These are phyloP conservation scores for Lentinula guzmanii DNA, from an alignment of 768 basidiomycete species.

Conservation along the genomic window DNA sequence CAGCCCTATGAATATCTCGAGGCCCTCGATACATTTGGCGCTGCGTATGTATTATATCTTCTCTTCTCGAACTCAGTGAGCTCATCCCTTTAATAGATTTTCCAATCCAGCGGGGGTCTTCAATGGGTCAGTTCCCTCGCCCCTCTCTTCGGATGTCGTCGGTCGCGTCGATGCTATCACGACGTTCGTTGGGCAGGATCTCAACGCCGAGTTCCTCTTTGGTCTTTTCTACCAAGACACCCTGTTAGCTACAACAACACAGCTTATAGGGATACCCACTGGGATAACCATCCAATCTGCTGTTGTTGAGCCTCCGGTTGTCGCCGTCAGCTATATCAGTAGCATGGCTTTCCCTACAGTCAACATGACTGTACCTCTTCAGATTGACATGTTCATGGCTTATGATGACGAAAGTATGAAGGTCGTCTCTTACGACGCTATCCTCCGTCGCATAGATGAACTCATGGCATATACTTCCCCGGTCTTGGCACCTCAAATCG, in stretches of 20 bases:
- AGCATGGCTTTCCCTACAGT: conserved; percentile 1
- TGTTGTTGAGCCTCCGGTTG: conserved; percentile 5
- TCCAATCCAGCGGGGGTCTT: not conserved
- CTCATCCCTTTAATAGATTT: not conserved
- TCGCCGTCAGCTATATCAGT: conserved; percentile 1
- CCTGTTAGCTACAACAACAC: conserved; percentile 2
- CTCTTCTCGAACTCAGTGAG: not conserved
- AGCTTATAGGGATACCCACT: conserved; percentile 3
- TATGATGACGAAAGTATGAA: conserved; percentile 7
- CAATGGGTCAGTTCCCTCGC: not conserved
- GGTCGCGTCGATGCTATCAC: not conserved
- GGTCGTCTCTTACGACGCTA: conserved; percentile 5
- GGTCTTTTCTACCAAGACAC: conserved; percentile 1
- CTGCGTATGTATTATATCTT: not conserved
- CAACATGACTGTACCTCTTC: conserved; percentile 5
- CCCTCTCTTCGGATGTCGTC: not conserved
- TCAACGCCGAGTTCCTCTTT: conserved; percentile 5
- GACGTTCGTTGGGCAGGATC: conserved; percentile 2
- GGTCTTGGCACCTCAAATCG: conserved; percentile 3
- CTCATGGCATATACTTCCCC: not conserved
- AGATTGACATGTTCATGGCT: conserved; percentile 5
- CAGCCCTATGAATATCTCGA: not conserved
- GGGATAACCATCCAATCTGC: not conserved
- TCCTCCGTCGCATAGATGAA: conserved; percentile 1
- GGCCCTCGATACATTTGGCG: not conserved